Base-by-base conservation (phyloP, 139 green algal genomes). In the Picochlorum sp. region DNA sequence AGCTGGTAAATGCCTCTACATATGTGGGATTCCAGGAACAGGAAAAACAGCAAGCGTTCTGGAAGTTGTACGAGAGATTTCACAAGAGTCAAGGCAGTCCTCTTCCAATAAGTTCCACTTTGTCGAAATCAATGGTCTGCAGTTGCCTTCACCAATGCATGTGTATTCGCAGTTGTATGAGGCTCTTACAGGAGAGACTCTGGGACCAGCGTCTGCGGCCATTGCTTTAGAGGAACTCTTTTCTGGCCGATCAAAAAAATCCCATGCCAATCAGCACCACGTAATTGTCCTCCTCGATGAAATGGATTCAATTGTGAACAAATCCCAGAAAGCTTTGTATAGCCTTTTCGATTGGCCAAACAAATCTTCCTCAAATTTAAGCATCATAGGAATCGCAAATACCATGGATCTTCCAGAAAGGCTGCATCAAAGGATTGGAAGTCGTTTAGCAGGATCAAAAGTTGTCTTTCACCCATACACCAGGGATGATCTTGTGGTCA, bases 271-370 rank as follows among this genome's bases (percentile, higher is more conserved):
- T 24, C 34, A 23, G 23, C 64, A 66, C 11, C 62, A 76, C 45
- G 85, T 76, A 2, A 71, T 95, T 3, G 21, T 99, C 30, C 68
- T 99, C 23, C 75, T 98, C 21, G 94, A 98, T 66, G 94, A 98
- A 74, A 86, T 98, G 60, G 93, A 99, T 78, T 77, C 93, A 57
- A 84, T 98, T 30, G 81, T 98, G 57, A 97, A 89, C 18, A 75
- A 78, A 15, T 87, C 87, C 41, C 92, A 77, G 60, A 67, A 65
- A 71, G 89, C 97, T 68, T 84, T 98, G 59, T 98, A 98, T 84
- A 97, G 97, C 75, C 72, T 99, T 65, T 99, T 98, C 68, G 87
- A 97, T 55, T 98, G 94, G 94, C 89, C 88, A 9, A 69, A 66
- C 24, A 71, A 69, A 31, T 58, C 69, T 28, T 76, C 83, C 61